Base-by-base conservation (phyloP, 352 stramenopile species). In the Pythium insidiosum region DNA sequence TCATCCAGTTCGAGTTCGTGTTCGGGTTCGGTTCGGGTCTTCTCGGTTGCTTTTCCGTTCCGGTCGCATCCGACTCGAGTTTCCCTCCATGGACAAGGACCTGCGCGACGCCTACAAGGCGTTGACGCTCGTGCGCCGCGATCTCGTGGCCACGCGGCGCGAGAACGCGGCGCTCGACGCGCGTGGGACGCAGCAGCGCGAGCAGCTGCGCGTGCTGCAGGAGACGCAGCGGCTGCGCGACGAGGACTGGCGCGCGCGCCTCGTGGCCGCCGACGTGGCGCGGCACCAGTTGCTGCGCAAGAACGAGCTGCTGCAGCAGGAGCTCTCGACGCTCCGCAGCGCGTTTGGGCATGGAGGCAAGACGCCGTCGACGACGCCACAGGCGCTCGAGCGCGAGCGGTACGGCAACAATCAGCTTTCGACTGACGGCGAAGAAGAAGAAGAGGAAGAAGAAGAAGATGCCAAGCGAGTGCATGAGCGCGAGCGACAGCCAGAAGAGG, bases 91-190 rank as follows among this genome's bases (percentile, higher is more conserved):
- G 59, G 68, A 80, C 9, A 71, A 71, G 47, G 65, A 81, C 33
- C 51, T 80, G n/a, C 64, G 62, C 29, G 65, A 80, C 38, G 68
- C 64, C 2, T 73, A 67, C 40, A 53, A 56, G n/a, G 62, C 68
- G 18, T 55, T 76, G 10, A 63, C 61, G 53, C 59, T 80, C 38
- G 46, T 80, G 31, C 68, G 59, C 21, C 54, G 56, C 0, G 63
- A 80, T 30, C 47, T 76, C 43, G 39, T 43, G 19, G 35, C 46
- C 10, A 61, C 53, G 15, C 38, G 37, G 3, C 22, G 50, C 18
- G 42, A 53, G n/a, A 62, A 62, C 28, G 13, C 11, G 13, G 47
- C 47, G 20, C n/a, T 51, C 22, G 48, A 58, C 13, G 30, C 21
- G 21, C 18, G 28, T 11, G 21, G 26, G 7, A 19, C 16, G 43